phyloP scores from a whole-genome alignment of 2,329 filamentous ascomycete species.

The Byssochlamys sp. region DNA sequence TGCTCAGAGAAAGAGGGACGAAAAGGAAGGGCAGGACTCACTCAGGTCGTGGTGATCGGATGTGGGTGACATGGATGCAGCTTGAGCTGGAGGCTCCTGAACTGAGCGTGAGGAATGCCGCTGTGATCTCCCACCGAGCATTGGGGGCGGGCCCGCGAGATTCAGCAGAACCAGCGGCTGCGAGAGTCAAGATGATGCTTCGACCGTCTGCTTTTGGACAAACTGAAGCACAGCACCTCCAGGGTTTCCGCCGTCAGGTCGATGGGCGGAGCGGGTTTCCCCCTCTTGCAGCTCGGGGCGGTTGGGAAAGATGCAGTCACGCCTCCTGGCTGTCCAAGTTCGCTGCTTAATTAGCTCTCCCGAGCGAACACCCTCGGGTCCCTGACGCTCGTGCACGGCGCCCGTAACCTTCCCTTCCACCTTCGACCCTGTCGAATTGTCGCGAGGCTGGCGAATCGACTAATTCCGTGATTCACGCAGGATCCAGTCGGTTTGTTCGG shows the following conservation, averaged over 20 bases:
- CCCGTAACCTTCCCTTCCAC: conserved; percentile 1
- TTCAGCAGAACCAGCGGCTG: conserved; percentile 8
- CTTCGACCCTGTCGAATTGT: not conserved
- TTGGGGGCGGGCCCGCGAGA: conserved; percentile 20
- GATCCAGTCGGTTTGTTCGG: no score
- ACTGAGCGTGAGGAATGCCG: conserved; percentile 21
- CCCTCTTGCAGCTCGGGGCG: conserved; percentile 3
- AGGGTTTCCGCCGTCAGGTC: conserved; percentile 11
- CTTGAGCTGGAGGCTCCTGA: conserved; percentile 19
- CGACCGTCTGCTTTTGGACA: conserved; percentile 1
- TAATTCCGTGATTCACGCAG: no score
- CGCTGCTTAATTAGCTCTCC: conserved; percentile 14
- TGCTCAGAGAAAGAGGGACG: not conserved
- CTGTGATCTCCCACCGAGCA: conserved; percentile 26
- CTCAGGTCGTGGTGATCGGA: conserved; percentile 17
- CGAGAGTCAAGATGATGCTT: not conserved
- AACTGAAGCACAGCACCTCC: conserved; percentile 12
- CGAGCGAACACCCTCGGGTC: conserved; percentile 16
- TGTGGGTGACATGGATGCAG: conserved; percentile 26
- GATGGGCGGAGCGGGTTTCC: conserved; percentile 4
- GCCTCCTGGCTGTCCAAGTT: conserved; percentile 17
- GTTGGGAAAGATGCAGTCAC: conserved; percentile 9
- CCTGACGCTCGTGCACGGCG: conserved; percentile 16
- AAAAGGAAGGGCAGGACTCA: conserved; percentile 13
- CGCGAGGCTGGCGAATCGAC: no score